A percentile compares a stretch with the other conserved stretches of the same genome.
These are phyloP conservation scores for Talaromyces sp. DNA, from an alignment of 2,329 filamentous ascomycete species.

Conservation along the genomic window DNA sequence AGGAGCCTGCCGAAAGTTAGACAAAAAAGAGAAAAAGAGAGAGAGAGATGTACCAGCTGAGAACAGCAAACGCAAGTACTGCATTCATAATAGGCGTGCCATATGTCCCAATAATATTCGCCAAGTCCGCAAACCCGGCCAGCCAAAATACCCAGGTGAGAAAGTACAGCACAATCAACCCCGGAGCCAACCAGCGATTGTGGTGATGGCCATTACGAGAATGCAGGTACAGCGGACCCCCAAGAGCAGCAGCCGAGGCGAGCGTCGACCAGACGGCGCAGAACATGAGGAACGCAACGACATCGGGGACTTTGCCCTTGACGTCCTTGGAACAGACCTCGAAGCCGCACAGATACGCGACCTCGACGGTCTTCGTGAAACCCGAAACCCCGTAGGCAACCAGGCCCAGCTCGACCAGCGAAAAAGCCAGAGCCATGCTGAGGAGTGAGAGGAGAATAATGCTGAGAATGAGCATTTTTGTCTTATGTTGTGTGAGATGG, in stretches of 20 bases:
- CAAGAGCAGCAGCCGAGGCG: conserved; percentile 13
- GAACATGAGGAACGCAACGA: conserved; percentile 22
- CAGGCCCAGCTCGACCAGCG: conserved; percentile 25
- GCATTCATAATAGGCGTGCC: conserved; percentile 17
- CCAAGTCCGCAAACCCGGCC: conserved; percentile 24
- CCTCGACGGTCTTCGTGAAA: conserved; percentile 3
- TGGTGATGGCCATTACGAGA: conserved; percentile 14
- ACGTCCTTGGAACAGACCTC: conserved; percentile 10
- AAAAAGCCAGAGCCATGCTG: conserved; percentile 18
- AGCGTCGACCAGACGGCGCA: conserved; percentile 22
- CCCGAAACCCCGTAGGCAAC: conserved; percentile 15
- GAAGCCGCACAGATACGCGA: conserved; percentile 5
- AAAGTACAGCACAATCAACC: conserved; percentile 18
- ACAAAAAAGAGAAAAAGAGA: background rate
- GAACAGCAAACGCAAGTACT: conserved; percentile 23
- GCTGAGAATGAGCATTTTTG: conserved; percentile 14
- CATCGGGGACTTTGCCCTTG: conserved; percentile 14
- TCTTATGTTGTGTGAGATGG: background rate
- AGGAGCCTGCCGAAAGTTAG: conserved; percentile 17
- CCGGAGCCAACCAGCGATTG: conserved; percentile 18
- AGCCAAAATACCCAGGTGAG: conserved; percentile 29
- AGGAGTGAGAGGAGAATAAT: conserved; percentile 20
- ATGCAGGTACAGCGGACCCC: conserved; percentile 17
- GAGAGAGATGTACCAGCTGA: conserved; percentile 19
- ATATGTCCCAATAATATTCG: conserved; percentile 10